Conservation (phyloP, 2,329 filamentous ascomycete species). For the Botrytis hyacinthi region DNA sequence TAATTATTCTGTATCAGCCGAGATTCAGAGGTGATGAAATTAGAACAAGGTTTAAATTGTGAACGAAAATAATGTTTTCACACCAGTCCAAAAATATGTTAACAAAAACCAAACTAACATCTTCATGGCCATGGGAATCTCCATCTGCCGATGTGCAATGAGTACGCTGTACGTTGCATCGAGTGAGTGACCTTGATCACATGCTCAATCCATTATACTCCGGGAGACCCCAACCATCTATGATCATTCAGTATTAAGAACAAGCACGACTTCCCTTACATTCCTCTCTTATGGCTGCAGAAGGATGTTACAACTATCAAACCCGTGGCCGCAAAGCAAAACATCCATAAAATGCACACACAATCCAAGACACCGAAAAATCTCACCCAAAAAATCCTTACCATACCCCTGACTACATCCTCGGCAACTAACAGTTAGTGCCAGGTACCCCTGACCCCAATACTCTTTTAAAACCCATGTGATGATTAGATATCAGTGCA, state of each 20-base stretch:
- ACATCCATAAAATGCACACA: neutral
- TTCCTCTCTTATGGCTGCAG: neutral
- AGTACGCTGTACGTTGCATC: neutral
- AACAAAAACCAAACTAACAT: neutral
- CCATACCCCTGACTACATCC: neutral
- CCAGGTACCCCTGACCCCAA: neutral
- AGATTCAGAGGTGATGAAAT: neutral
- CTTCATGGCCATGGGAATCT: neutral
- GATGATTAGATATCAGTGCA: neutral
- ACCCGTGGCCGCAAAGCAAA: neutral
- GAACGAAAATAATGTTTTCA: neutral
- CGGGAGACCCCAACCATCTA: neutral
- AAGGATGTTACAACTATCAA: neutral
- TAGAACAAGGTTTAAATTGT: neutral
- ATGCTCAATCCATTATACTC: neutral
- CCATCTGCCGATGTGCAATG: neutral
- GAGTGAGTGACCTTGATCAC: neutral
- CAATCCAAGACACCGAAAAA: neutral
- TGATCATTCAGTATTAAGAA: neutral
- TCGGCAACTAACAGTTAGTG: neutral
- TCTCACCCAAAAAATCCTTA: neutral
- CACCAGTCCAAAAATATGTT: neutral
- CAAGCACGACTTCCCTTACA: neutral
- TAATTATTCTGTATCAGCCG: neutral
- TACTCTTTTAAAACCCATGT: neutral